Percentiles rank a stretch among this genome's conserved stretches.
Conservation (phyloP, 208 protist genomes). For the Sergeia podlipaevii region DNA sequence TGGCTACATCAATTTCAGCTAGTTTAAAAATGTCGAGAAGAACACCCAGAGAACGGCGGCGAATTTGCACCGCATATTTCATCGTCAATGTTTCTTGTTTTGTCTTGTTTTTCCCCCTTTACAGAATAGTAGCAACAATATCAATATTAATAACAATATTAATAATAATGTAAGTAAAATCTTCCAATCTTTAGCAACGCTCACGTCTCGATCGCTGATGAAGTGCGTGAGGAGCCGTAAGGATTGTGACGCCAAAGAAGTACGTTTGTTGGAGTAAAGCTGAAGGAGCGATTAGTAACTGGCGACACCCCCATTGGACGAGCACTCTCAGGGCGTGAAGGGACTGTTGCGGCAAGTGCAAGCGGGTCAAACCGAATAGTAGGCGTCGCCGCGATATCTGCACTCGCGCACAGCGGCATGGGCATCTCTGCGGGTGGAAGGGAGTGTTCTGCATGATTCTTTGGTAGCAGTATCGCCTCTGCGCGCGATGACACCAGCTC, state of each 20-base stretch:
- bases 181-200: no score
- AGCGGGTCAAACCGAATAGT: conserved; percentile 33
- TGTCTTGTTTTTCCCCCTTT: no score
- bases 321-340: conserved; percentile 9
- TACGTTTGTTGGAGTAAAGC: conserved; percentile 51
- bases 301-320: conserved; percentile 41
- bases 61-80: no score
- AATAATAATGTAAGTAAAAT: no score
- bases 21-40: no score
- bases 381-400: conserved; percentile 23
- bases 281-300: conserved; percentile 37
- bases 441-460: not conserved
- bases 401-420: conserved; percentile 36
- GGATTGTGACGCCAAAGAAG: conserved; percentile 83
- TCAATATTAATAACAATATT: no score
- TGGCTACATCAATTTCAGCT: no score
- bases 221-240: conserved; percentile 52
- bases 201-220: conserved; percentile 67
- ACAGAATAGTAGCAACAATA: no score
- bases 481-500: not conserved
- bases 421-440: not conserved
- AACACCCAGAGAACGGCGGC: no score
- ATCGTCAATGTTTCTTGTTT: no score
- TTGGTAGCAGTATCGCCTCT: not conserved
- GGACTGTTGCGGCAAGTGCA: conserved; percentile 30